These are phyloP conservation scores for Coffea eugenioides DNA, from an alignment of 257 asterid species.

Conservation along the genomic window DNA sequence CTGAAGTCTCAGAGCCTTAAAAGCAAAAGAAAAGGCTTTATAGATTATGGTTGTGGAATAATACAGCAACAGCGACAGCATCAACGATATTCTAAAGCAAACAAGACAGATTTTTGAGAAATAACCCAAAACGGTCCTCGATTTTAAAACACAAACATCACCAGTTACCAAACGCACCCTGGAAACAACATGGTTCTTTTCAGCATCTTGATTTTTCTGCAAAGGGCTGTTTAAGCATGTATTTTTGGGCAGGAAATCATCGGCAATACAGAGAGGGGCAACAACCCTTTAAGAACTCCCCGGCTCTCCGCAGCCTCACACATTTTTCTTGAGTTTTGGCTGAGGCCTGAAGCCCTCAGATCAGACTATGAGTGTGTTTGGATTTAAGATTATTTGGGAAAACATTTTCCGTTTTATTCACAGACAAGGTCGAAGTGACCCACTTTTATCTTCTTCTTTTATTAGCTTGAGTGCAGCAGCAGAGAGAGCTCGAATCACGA, in stretches of 20 bases:
- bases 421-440: too few species aligned
- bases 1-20: background rate
- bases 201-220: background rate
- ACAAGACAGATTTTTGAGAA: background rate
- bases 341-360: background rate
- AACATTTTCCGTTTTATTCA: too few species aligned
- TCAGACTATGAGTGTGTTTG: too few species aligned
- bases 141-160: too few species aligned
- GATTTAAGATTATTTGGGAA: too few species aligned
- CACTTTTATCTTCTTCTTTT: too few species aligned
- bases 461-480: too few species aligned
- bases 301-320: constrained; percentile 25
- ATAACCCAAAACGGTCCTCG: background rate
- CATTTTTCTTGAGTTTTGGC: background rate
- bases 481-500: too few species aligned
- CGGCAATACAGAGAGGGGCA: constrained; percentile 40
- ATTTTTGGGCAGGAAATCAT: background rate
- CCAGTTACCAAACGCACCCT: background rate
- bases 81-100: background rate
- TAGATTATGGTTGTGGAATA: too few species aligned
- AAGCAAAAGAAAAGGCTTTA: background rate
- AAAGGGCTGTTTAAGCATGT: constrained; percentile 21
- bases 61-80: background rate
- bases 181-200: background rate
- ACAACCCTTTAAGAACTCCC: constrained; percentile 45